phyloP scores from a whole-genome alignment of 306 rosid genomes.

The Gleditsia sinensis region DNA sequence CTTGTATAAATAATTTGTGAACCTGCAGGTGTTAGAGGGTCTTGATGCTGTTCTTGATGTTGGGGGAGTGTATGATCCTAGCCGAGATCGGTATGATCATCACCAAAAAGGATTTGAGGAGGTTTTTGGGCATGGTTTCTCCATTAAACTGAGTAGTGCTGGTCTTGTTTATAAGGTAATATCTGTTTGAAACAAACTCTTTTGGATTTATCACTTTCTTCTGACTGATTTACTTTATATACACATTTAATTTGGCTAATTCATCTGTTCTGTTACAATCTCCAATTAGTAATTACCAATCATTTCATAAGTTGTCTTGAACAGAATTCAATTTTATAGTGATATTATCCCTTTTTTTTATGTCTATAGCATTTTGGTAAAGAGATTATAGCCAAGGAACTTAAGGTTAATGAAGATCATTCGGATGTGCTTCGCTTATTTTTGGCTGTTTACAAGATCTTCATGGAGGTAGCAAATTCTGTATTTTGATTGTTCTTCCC shows the following conservation, averaged over 20 bases:
- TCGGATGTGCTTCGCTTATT: slow-evolving; percentile 70
- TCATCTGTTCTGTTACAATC: background rate
- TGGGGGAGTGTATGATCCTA: slow-evolving; percentile 90
- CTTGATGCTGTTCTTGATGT: no score
- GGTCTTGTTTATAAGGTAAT: slow-evolving; percentile 91
- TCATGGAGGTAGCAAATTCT: slow-evolving; percentile 81
- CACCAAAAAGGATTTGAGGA: slow-evolving; percentile 96
- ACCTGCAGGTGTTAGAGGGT: slow-evolving; percentile 72
- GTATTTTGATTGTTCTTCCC: background rate
- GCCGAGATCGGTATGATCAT: slow-evolving; percentile 84
- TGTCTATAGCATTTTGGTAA: slow-evolving; percentile 81
- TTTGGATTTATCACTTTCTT: background rate
- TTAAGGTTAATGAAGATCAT: slow-evolving; percentile 73
- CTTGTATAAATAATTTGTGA: slow-evolving; percentile 19
- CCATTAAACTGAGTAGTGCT: slow-evolving; percentile 92
- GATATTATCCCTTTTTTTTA: background rate
- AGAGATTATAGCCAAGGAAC: slow-evolving; percentile 94
- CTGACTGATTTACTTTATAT: background rate
- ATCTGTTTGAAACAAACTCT: no score
- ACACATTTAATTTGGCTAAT: background rate
- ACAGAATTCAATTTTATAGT: background rate
- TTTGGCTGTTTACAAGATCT: slow-evolving; percentile 90
- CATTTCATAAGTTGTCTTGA: background rate
- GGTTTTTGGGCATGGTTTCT: slow-evolving; percentile 87
- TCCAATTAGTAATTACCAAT: background rate